Percentiles rank a stretch among this genome's conserved stretches.
These are phyloP conservation scores for Salmacisia buchloeana DNA, from an alignment of 1,284 basidiomycete species.

Conservation along the genomic window DNA sequence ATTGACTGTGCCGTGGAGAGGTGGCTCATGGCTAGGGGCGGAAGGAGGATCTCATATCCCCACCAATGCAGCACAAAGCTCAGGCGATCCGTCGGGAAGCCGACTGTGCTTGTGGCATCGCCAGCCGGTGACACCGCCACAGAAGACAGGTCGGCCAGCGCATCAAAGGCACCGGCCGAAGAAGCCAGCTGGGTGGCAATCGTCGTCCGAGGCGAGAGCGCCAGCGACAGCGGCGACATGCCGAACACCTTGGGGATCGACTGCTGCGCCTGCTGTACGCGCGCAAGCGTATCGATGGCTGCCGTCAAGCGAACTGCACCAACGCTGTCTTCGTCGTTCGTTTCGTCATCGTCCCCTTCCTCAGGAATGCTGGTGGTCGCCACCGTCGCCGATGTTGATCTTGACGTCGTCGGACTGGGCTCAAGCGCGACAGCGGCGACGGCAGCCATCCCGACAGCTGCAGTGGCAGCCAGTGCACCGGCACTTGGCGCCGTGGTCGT, in stretches of 20 bases:
- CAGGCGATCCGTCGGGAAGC: conserved; percentile 38
- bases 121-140: conserved; percentile 18
- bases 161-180: conserved; percentile 30
- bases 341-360: too few relatives aligned
- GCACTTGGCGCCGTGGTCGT: too few relatives aligned
- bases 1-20: conserved; percentile 39
- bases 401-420: too few relatives aligned
- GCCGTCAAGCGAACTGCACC: background rate
- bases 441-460: too few relatives aligned
- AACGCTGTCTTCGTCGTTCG: background rate
- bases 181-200: conserved; percentile 9
- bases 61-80: conserved; percentile 46
- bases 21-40: conserved; percentile 33
- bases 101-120: conserved; percentile 29
- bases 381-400: too few relatives aligned
- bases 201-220: conserved; percentile 21
- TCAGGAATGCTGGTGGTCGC: too few relatives aligned
- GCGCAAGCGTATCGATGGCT: background rate
- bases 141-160: conserved; percentile 30
- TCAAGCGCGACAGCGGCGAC: too few relatives aligned
- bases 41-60: conserved; percentile 45
- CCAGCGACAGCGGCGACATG: conserved; percentile 26
- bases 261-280: background rate
- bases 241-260: conserved; percentile 19
- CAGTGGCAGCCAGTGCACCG: too few relatives aligned